Conservation (phyloP, 345 rosid species). For the Populus simonii region DNA sequence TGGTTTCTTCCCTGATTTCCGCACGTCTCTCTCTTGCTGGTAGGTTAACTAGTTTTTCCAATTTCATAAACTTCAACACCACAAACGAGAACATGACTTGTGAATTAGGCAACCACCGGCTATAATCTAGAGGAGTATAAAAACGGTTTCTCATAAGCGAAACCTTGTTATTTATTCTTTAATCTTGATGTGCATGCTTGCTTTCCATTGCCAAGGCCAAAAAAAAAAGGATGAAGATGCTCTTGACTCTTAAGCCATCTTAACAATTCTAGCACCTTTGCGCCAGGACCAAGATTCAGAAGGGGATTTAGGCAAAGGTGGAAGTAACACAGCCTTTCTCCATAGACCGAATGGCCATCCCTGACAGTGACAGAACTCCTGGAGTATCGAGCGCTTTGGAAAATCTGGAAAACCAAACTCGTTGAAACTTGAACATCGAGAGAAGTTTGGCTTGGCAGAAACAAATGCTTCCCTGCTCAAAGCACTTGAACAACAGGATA, state of each 20-base stretch:
- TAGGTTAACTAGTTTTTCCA: neutral
- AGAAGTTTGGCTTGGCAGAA: slow-evolving; percentile 54
- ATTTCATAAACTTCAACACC: neutral
- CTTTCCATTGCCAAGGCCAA: neutral
- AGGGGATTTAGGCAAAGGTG: slow-evolving; percentile 89
- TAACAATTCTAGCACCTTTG: slow-evolving; percentile 42
- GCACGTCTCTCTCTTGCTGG: neutral
- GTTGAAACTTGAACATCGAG: slow-evolving; percentile 54
- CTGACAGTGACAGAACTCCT: slow-evolving; percentile 67
- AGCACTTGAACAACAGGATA: slow-evolving; percentile 58
- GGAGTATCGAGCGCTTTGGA: slow-evolving; percentile 49
- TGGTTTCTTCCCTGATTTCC: neutral
- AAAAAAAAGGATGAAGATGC: neutral
- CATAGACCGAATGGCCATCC: slow-evolving; percentile 95
- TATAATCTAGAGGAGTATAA: neutral
- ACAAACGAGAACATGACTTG: neutral
- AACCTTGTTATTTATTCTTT: neutral
- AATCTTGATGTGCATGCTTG: neutral
- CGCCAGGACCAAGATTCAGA: slow-evolving; percentile 89
- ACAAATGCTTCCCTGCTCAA: slow-evolving; percentile 50
- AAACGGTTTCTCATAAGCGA: neutral
- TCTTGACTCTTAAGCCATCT: slow-evolving; percentile 29
- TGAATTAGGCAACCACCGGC: neutral
- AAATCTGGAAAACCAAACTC: slow-evolving; percentile 42
- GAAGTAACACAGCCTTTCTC: slow-evolving; percentile 72